Evolutionary conservation across 371 early-diverging fungal species (phyloP).

Genomic region (Polyrhizophydium stewartii): DNA sequence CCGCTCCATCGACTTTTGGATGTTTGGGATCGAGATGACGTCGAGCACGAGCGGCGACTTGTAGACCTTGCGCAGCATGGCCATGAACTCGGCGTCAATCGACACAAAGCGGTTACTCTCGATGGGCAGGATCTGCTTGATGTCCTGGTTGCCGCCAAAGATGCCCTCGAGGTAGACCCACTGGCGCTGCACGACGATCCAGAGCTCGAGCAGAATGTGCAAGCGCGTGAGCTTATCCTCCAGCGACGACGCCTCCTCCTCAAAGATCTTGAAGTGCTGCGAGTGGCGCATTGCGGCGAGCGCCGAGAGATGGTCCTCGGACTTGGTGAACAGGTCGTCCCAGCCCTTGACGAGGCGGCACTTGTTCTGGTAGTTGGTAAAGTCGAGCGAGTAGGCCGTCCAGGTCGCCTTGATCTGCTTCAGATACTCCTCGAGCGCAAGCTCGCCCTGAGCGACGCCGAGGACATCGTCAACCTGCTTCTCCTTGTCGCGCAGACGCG

Average conservation of each 20-base stretch:
- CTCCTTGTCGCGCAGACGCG: slow-evolving; percentile 87
- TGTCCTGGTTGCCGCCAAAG: slow-evolving; percentile 92
- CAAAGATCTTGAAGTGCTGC: slow-evolving; percentile 96
- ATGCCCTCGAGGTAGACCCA: slow-evolving; percentile 99
- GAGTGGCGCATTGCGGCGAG: slow-evolving; percentile 95
- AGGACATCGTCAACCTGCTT: slow-evolving; percentile 78
- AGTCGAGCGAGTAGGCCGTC: slow-evolving; percentile 86
- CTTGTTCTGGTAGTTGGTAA: slow-evolving; percentile 95
- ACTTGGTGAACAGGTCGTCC: slow-evolving; percentile 96
- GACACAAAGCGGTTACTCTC: slow-evolving; percentile 93
- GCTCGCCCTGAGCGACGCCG: slow-evolving; percentile 94
- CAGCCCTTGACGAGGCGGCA: slow-evolving; percentile 94
- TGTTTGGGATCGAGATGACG: slow-evolving; percentile 86
- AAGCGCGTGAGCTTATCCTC: slow-evolving; percentile 95
- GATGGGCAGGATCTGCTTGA: slow-evolving; percentile 92
- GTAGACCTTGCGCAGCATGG: slow-evolving; percentile 96
- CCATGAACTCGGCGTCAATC: slow-evolving; percentile 95
- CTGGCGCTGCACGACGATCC: slow-evolving; percentile 99
- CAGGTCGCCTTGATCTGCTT: slow-evolving; percentile 90
- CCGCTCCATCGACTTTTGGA: slow-evolving; percentile 94
- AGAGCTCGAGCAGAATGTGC: slow-evolving; percentile 94
- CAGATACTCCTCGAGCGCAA: slow-evolving; percentile 98
- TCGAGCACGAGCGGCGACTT: slow-evolving; percentile 94
- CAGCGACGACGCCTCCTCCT: slow-evolving; percentile 93
- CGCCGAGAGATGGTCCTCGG: slow-evolving; percentile 91